Percentiles rank a stretch among this genome's conserved stretches.
Evolutionary conservation across 2,329 filamentous ascomycete species (phyloP).

Genomic region (Cercospora zeae-maydis): DNA sequence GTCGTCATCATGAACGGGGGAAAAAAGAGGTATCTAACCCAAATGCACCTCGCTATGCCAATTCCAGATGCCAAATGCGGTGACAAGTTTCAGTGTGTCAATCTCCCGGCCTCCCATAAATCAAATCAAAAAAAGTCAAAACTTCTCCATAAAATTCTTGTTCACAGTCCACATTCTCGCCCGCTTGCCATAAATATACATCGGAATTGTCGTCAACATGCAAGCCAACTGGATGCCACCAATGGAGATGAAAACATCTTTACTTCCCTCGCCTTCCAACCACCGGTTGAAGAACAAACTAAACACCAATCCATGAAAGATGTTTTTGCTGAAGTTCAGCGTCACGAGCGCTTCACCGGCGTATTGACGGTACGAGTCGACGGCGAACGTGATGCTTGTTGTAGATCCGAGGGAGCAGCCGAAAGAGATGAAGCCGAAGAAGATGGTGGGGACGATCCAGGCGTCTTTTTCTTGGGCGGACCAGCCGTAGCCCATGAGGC

Average conservation of each 20-base stretch:
- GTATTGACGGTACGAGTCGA: constrained; percentile 90
- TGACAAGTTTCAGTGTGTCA: background rate
- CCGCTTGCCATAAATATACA: constrained; percentile 92
- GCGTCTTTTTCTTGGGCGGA: constrained; percentile 68
- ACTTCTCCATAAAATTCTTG: constrained; percentile 81
- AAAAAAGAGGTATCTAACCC: background rate
- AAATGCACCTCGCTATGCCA: background rate
- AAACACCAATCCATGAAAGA: constrained; percentile 86
- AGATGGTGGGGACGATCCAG: constrained; percentile 90
- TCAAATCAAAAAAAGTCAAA: constrained; percentile 36
- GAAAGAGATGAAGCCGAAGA: constrained; percentile 89
- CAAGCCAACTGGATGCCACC: constrained; percentile 80
- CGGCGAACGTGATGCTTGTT: constrained; percentile 87
- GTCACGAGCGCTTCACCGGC: constrained; percentile 92
- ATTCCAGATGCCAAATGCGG: background rate
- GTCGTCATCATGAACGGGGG: background rate
- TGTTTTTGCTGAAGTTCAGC: constrained; percentile 90
- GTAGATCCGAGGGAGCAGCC: constrained; percentile 87
- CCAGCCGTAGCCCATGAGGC: constrained; percentile 97
- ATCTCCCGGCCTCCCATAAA: background rate
- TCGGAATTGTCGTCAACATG: constrained; percentile 73
- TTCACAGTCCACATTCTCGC: constrained; percentile 91
- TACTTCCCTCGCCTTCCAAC: constrained; percentile 71
- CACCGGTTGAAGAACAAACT: constrained; percentile 82
- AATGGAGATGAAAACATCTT: constrained; percentile 74